phyloP scores from a whole-genome alignment of 306 rosid species.

The Lagenaria siceraria region DNA sequence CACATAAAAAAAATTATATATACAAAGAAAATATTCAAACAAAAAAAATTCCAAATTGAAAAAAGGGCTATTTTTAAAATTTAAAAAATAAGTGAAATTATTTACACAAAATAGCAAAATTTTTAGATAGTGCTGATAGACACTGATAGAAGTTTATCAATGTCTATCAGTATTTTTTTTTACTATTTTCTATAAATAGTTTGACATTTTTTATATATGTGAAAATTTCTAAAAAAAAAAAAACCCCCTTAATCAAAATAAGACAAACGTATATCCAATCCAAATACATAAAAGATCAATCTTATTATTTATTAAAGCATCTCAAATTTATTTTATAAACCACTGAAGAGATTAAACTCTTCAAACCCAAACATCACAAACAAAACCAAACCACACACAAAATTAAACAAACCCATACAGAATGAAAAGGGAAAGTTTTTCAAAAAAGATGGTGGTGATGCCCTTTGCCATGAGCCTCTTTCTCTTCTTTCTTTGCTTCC shows the following conservation, averaged over 20 bases:
- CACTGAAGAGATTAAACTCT: neutral
- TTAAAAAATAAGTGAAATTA: no score
- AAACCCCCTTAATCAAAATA: neutral
- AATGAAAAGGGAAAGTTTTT: neutral
- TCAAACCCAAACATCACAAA: neutral
- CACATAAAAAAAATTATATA: no score
- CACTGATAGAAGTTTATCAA: no score
- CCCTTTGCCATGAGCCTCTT: constrained; percentile 56
- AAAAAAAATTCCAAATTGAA: neutral
- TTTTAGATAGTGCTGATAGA: no score
- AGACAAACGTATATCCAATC: neutral
- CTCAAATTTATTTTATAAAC: neutral
- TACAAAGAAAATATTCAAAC: no score
- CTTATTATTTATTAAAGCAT: neutral
- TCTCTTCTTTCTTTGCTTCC: constrained; percentile 43
- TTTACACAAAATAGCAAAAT: no score
- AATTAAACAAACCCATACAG: neutral
- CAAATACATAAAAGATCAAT: neutral
- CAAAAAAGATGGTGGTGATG: constrained; percentile 44
- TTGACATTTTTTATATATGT: no score
- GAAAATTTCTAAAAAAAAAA: no score
- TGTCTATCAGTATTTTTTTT: no score
- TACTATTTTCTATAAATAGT: no score
- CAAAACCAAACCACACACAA: neutral
- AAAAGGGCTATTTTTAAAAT: no score